Conservation (phyloP, 2,329 filamentous ascomycete genomes). For the Myriosclerotinia curreyana region DNA sequence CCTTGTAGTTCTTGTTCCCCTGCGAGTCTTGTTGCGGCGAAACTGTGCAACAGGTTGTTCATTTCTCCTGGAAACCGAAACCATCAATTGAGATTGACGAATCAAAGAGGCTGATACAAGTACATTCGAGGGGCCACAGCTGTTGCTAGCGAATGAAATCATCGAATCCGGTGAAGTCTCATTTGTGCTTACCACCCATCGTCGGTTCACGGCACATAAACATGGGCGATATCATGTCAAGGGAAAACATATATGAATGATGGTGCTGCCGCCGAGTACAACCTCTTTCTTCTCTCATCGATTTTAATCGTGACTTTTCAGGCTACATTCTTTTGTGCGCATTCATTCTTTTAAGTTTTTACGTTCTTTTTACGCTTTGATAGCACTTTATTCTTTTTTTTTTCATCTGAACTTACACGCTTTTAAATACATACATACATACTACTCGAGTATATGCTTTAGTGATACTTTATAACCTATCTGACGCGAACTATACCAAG, state of each 20-base stretch:
- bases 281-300: not conserved
- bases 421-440: not conserved
- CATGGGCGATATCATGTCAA: not conserved
- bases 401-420: slow-evolving; percentile 1
- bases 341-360: slow-evolving; percentile 8
- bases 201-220: slow-evolving; percentile 15
- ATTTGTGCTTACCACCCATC: not conserved
- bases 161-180: not conserved
- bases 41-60: slow-evolving; percentile 1
- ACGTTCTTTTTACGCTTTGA: slow-evolving; percentile 21
- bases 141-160: not conserved
- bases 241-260: slow-evolving; percentile 14
- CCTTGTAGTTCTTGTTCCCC: not conserved
- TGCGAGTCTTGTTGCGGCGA: not conserved
- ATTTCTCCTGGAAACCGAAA: slow-evolving; percentile 14
- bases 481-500: not conserved
- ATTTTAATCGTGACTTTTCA: slow-evolving; percentile 1
- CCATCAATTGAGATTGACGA: slow-evolving; percentile 6
- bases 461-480: not conserved
- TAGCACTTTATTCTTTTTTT: slow-evolving; percentile 15
- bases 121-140: not conserved
- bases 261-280: not conserved
- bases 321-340: slow-evolving; percentile 7
- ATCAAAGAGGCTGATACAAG: slow-evolving; percentile 4
- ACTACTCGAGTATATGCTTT: not conserved